These are phyloP conservation scores for Xanthoconium separans DNA, from an alignment of 1,284 basidiomycete genomes.

Conservation along the genomic window DNA sequence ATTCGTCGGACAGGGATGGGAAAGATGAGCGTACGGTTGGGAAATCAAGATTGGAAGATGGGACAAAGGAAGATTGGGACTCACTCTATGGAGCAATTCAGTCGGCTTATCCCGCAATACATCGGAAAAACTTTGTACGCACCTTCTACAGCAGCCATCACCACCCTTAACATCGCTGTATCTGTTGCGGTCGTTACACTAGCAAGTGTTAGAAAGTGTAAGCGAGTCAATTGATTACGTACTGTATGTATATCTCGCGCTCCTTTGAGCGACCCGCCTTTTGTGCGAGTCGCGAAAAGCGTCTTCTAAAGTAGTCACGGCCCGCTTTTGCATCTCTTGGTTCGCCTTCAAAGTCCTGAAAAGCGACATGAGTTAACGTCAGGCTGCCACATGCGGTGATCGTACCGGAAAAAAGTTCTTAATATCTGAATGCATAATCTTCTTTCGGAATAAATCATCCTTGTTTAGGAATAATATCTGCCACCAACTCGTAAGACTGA, in stretches of 20 bases:
- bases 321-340: constrained; percentile 69
- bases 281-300: constrained; percentile 81
- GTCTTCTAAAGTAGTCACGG: constrained; percentile 86
- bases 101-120: constrained; percentile 4
- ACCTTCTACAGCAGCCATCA: constrained; percentile 95
- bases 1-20: constrained; percentile 16
- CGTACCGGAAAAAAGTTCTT: constrained; percentile 81
- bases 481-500: constrained; percentile 3
- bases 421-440: constrained; percentile 81
- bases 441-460: constrained; percentile 85
- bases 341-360: constrained; percentile 76
- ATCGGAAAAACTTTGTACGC: constrained; percentile 29
- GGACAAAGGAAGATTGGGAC: constrained; percentile 42
- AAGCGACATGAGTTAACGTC: neutral
- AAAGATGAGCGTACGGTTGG: constrained; percentile 36
- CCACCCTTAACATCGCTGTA: constrained; percentile 85
- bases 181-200: constrained; percentile 94
- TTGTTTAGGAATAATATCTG: constrained; percentile 92
- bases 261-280: constrained; percentile 83
- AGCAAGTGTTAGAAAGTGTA: neutral
- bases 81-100: constrained; percentile 59
- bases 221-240: constrained; percentile 34
- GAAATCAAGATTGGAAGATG: constrained; percentile 16
- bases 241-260: constrained; percentile 89
- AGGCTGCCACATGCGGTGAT: constrained; percentile 8